A percentile compares a stretch with the other conserved stretches of the same genome.
These are phyloP conservation scores for Cylindrodendrum hubeiense DNA, from an alignment of 2,329 filamentous ascomycete genomes.

Conservation along the genomic window DNA sequence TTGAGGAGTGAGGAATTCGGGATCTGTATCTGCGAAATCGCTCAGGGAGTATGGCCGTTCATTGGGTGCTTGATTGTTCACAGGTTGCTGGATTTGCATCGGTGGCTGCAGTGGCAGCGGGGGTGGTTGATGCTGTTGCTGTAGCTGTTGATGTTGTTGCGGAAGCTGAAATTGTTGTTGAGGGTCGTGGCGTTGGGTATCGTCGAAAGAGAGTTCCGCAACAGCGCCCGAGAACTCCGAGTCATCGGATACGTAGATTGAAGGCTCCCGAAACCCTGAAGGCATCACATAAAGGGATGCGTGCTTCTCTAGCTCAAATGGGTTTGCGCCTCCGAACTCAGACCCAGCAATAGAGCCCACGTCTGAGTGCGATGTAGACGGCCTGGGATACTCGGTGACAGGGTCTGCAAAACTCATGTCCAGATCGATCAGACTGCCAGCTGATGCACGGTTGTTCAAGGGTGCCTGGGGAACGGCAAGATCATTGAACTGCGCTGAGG, in stretches of 20 bases:
- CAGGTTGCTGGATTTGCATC: slow-evolving; percentile 21
- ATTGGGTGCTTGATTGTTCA: slow-evolving; percentile 29
- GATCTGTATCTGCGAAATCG: slow-evolving; percentile 56
- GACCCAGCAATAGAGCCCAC: slow-evolving; percentile 68
- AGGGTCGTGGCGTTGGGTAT: slow-evolving; percentile 35
- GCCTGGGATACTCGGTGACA: slow-evolving; percentile 63
- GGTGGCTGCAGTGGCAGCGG: slow-evolving; percentile 12
- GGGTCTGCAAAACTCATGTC: slow-evolving; percentile 68
- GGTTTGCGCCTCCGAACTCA: slow-evolving; percentile 66
- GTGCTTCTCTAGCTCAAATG: slow-evolving; percentile 74
- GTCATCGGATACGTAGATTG: slow-evolving; percentile 72
- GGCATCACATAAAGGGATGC: slow-evolving; percentile 65
- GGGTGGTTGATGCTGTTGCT: slow-evolving; percentile 26
- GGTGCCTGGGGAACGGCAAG: slow-evolving; percentile 51
- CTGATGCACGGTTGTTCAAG: slow-evolving; percentile 56
- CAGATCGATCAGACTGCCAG: slow-evolving; percentile 64
- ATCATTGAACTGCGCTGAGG: slow-evolving; percentile 57
- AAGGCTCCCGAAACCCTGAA: slow-evolving; percentile 62
- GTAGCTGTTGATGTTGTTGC: slow-evolving; percentile 32
- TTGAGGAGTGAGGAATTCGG: slow-evolving; percentile 51
- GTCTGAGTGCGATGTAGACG: slow-evolving; percentile 72
- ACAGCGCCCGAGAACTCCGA: slow-evolving; percentile 60
- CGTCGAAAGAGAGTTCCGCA: slow-evolving; percentile 46
- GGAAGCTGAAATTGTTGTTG: slow-evolving; percentile 34
- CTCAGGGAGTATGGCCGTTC: slow-evolving; percentile 54